Evolutionary conservation across 768 basidiomycete genomes (phyloP).

Genomic region (Dacryopinax primogenitus): DNA sequence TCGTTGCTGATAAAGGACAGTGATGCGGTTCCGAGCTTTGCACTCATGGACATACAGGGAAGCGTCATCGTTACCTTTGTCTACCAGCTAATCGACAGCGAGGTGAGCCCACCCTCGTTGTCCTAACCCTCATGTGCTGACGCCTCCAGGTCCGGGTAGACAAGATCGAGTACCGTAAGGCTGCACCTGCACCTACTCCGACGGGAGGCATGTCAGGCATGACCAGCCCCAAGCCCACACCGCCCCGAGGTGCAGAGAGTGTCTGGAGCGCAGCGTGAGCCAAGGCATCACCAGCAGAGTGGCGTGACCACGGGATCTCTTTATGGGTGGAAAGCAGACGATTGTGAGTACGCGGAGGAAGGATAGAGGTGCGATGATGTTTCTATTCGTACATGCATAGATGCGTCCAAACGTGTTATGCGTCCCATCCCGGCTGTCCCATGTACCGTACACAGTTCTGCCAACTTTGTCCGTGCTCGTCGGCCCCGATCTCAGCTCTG

Average conservation of each 20-base stretch:
- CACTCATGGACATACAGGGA: conserved; percentile 95
- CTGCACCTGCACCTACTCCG: conserved; percentile 48
- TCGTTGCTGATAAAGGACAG: conserved; percentile 29
- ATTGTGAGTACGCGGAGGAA: not conserved
- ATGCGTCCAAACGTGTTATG: too few species aligned
- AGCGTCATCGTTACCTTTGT: conserved; percentile 95
- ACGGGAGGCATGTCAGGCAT: not conserved
- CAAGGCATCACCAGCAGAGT: not conserved
- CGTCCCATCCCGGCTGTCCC: too few species aligned
- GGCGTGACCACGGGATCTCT: too few species aligned
- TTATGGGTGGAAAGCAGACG: not conserved
- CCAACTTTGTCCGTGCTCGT: not conserved
- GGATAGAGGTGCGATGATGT: too few species aligned
- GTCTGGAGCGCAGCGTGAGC: not conserved
- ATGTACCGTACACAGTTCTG: not conserved
- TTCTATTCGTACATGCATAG: too few species aligned
- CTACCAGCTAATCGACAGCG: conserved; percentile 86
- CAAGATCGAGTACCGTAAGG: conserved; percentile 41
- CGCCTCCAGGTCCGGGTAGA: conserved; percentile 41
- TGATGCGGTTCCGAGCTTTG: conserved; percentile 85
- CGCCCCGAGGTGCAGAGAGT: not conserved
- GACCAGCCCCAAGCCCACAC: not conserved
- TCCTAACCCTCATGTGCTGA: not conserved
- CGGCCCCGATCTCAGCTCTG: not conserved
- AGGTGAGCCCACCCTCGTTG: conserved; percentile 38